Evolutionary conservation across 768 basidiomycete species (phyloP).

Genomic region (Cubamyces lactineus): DNA sequence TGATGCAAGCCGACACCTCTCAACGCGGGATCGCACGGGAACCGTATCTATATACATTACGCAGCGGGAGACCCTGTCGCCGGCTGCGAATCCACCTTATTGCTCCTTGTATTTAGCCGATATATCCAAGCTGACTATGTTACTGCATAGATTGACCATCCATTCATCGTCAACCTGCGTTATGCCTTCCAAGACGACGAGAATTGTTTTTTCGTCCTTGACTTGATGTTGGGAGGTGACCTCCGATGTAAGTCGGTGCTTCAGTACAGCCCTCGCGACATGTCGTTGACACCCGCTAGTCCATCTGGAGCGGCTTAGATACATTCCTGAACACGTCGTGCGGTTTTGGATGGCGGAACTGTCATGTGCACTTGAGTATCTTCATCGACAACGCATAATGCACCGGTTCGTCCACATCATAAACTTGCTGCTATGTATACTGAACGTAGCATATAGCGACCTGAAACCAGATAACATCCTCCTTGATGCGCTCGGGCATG

Average conservation of each 20-base stretch:
- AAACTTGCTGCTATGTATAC: conserved; percentile 6
- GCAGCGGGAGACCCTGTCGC: too few relatives aligned
- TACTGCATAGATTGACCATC: conserved; percentile 72
- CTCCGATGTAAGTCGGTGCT: conserved; percentile 63
- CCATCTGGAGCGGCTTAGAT: conserved; percentile 75
- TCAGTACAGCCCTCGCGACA: too few relatives aligned
- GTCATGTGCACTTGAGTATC: conserved; percentile 80
- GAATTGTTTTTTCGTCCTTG: conserved; percentile 97
- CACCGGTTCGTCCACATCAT: conserved; percentile 70
- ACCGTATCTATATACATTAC: too few relatives aligned
- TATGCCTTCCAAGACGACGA: conserved; percentile 98
- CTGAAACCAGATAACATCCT: conserved; percentile 98
- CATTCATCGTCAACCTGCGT: conserved; percentile 86
- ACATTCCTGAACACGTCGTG: conserved; percentile 71
- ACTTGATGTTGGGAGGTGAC: conserved; percentile 96
- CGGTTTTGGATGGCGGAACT: conserved; percentile 92
- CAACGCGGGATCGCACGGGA: too few relatives aligned
- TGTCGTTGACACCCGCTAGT: conserved; percentile 49
- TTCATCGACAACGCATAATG: conserved; percentile 90
- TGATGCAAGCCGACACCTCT: too few relatives aligned
- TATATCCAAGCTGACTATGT: neutral
- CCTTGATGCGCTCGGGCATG: conserved; percentile 91
- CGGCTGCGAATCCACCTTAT: too few relatives aligned
- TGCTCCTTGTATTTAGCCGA: neutral
- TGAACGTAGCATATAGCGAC: conserved; percentile 56